Evolutionary conservation across 371 early-diverging fungal genomes (phyloP).

Genomic region (Paraphysoderma sedebokerense): DNA sequence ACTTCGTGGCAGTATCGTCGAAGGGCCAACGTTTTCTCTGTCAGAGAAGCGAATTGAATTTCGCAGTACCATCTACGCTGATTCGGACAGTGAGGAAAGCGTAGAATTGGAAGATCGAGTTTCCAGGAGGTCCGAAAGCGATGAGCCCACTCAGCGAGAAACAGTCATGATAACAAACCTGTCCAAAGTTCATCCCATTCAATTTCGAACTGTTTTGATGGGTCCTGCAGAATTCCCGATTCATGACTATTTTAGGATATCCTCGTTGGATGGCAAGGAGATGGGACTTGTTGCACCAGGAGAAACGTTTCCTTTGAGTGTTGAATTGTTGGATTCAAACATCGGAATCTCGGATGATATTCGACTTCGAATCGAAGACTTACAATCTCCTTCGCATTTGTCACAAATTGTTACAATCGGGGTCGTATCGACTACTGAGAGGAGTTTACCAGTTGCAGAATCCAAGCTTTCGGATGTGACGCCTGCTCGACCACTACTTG

Average conservation of each 20-base stretch:
- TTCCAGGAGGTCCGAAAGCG: too few relatives aligned
- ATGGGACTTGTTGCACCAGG: constrained; percentile 38
- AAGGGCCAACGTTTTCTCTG: constrained; percentile 43
- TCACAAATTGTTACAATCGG: constrained; percentile 44
- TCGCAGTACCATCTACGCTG: constrained; percentile 14
- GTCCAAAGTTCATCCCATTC: constrained; percentile 38
- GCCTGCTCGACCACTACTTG: too few relatives aligned
- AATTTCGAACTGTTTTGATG: constrained; percentile 44
- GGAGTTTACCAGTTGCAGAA: too few relatives aligned
- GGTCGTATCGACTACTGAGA: constrained; percentile 33
- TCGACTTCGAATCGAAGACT: constrained; percentile 51
- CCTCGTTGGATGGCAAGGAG: constrained; percentile 31
- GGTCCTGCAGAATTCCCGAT: constrained; percentile 58
- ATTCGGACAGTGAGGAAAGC: constrained; percentile 17
- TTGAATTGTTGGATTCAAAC: constrained; percentile 39
- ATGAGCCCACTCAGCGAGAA: constrained; percentile 20
- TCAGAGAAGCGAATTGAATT: constrained; percentile 46
- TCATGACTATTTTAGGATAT: constrained; percentile 32
- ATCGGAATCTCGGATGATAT: constrained; percentile 63
- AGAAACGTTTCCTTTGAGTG: constrained; percentile 25
- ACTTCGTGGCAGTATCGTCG: constrained; percentile 41
- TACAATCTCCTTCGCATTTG: constrained; percentile 39
- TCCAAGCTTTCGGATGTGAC: too few relatives aligned
- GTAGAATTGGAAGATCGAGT: constrained; percentile 12
- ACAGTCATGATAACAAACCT: constrained; percentile 41